These are phyloP conservation scores for Tardiomyces depauwii DNA, from an alignment of 1,139 yeast species.

Conservation along the genomic window DNA sequence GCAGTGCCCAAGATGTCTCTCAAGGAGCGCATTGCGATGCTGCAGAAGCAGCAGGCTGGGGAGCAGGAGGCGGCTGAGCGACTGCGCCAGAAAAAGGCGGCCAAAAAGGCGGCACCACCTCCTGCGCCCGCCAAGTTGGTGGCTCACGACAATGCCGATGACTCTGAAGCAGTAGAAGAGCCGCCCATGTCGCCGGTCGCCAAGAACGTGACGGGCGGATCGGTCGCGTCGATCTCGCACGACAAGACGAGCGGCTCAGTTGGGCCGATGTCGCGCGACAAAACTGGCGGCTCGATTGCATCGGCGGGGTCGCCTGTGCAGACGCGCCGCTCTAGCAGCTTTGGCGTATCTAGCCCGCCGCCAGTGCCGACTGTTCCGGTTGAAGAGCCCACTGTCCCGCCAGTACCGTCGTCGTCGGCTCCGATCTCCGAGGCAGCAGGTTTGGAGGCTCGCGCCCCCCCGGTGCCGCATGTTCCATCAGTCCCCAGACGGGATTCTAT, in stretches of 20 bases:
- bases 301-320: no score
- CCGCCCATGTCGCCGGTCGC: not conserved
- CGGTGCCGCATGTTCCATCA: no score
- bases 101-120: conserved; percentile 18
- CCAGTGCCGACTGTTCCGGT: no score
- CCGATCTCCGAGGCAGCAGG: no score
- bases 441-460: no score
- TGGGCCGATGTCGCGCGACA: not conserved
- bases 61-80: conserved; percentile 65
- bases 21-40: conserved; percentile 73
- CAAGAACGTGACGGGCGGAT: not conserved
- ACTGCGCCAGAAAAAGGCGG: conserved; percentile 46
- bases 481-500: no score
- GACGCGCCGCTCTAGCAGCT: no score
- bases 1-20: conserved; percentile 67
- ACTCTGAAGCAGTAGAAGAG: not conserved
- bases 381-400: no score
- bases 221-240: not conserved
- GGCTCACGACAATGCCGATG: not conserved
- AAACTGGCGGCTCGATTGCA: not conserved
- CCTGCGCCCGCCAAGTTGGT: not conserved
- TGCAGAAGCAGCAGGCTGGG: conserved; percentile 73
- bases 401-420: no score
- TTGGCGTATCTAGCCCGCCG: no score
- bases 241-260: not conserved